A percentile compares a stretch with the other conserved stretches of the same genome.
phyloP scores from a whole-genome alignment of 495 filamentous ascomycete species.

The Penicillium argentinense region DNA sequence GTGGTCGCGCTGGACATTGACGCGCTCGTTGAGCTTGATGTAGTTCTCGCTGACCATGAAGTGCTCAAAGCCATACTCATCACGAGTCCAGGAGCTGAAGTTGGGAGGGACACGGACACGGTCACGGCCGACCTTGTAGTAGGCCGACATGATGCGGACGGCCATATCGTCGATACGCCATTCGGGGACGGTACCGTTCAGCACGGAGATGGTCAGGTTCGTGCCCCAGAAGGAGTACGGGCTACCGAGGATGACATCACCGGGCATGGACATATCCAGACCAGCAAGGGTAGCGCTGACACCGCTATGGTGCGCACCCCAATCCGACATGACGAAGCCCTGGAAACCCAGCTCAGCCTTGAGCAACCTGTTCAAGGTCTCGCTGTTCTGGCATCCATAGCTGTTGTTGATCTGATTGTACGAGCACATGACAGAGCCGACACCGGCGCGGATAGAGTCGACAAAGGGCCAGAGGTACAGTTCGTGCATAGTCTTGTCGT shows the following conservation, averaged over 20 bases:
- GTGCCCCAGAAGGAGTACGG: constrained; percentile 79
- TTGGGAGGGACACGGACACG: constrained; percentile 65
- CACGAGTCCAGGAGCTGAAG: constrained; percentile 82
- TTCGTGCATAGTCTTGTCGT: constrained; percentile 94
- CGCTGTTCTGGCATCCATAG: constrained; percentile 68
- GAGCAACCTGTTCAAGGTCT: constrained; percentile 75
- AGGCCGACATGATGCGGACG: constrained; percentile 88
- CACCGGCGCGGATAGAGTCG: constrained; percentile 71
- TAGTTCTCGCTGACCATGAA: constrained; percentile 57
- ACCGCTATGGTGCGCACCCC: constrained; percentile 84
- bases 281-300: constrained; percentile 77
- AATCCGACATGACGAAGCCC: constrained; percentile 90
- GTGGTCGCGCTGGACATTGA: constrained; percentile 81
- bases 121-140: constrained; percentile 83
- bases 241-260: constrained; percentile 73
- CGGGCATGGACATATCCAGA: constrained; percentile 94
- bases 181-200: constrained; percentile 88
- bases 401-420: constrained; percentile 85
- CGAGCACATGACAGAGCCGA: constrained; percentile 89
- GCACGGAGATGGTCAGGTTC: constrained; percentile 80
- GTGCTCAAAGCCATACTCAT: constrained; percentile 73
- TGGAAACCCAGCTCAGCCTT: constrained; percentile 94
- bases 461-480: constrained; percentile 89
- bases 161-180: constrained; percentile 95
- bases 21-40: constrained; percentile 75